Percentiles rank a stretch among this genome's conserved stretches.
These are phyloP conservation scores for Eucalyptus rudis DNA, from an alignment of 345 rosid genomes.

Conservation along the genomic window DNA sequence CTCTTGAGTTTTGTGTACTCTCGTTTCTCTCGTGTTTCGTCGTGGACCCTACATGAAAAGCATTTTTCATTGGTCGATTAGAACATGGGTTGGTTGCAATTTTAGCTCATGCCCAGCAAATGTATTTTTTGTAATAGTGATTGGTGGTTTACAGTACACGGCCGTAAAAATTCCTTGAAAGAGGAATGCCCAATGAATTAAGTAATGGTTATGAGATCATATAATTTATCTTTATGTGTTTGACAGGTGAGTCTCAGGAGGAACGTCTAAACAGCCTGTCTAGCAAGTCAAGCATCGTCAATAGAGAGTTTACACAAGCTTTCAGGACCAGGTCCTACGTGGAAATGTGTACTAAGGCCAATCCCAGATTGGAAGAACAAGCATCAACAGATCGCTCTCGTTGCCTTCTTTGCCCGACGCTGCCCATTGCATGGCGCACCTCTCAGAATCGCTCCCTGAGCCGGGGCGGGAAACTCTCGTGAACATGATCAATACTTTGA, in stretches of 20 bases:
- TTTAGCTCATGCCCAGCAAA: not conserved
- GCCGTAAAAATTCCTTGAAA: not conserved
- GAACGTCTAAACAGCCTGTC: not conserved
- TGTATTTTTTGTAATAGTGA: not conserved
- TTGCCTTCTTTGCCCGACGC: not conserved
- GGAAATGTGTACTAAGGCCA: slow-evolving; percentile 48
- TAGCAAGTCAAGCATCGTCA: slow-evolving; percentile 28
- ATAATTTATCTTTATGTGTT: not conserved
- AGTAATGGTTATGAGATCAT: not conserved
- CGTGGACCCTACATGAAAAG: not conserved
- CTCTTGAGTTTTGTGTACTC: not conserved
- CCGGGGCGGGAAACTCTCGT: slow-evolving; percentile 38
- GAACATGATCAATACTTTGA: slow-evolving; percentile 17
- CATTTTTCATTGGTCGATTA: not conserved
- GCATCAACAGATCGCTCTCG: slow-evolving; percentile 1
- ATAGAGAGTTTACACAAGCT: slow-evolving; percentile 74
- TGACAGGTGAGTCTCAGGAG: not conserved
- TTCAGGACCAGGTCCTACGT: slow-evolving; percentile 63
- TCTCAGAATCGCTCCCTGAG: slow-evolving; percentile 43
- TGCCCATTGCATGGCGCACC: slow-evolving; percentile 7
- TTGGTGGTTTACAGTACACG: not conserved
- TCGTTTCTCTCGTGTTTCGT: not conserved
- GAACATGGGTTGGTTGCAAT: not conserved
- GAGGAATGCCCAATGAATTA: not conserved
- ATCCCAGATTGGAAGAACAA: slow-evolving; percentile 13